Percentiles rank a stretch among this genome's conserved stretches.
Conservation (phyloP, 768 basidiomycete species). For the Hydnum rufescens region DNA sequence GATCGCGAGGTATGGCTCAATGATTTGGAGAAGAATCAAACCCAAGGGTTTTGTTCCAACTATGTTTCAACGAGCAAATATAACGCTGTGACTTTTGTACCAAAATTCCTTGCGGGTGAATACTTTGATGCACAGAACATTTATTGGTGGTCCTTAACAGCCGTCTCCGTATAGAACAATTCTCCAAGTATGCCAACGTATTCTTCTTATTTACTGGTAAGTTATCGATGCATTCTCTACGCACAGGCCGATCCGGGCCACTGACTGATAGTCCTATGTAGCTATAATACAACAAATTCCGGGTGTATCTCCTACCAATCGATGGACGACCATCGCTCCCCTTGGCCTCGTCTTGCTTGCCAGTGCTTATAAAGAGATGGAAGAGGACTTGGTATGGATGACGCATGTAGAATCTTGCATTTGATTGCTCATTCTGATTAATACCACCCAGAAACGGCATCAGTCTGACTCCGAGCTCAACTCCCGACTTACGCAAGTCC, state of each 20-base stretch:
- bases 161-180: constrained; percentile 48
- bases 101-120: constrained; percentile 83
- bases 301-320: constrained; percentile 88
- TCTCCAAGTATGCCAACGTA: constrained; percentile 94
- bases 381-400: constrained; percentile 72
- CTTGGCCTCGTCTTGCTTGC: constrained; percentile 75
- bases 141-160: not conserved
- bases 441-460: constrained; percentile 57
- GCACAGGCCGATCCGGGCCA: not conserved
- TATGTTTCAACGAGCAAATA: constrained; percentile 92
- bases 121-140: constrained; percentile 5
- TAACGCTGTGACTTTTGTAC: constrained; percentile 66
- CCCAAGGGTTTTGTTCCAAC: constrained; percentile 54
- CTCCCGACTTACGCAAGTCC: constrained; percentile 56
- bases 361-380: constrained; percentile 85
- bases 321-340: constrained; percentile 86
- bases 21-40: constrained; percentile 37
- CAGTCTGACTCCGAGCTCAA: constrained; percentile 89
- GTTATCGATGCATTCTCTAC: not conserved
- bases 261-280: constrained; percentile 7
- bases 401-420: not conserved
- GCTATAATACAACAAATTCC: constrained; percentile 96
- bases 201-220: constrained; percentile 86
- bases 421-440: not conserved
- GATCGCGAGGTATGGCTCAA: constrained; percentile 74